Evolutionary conservation across 179 eudicot species (phyloP), one percentile per base, ranked within the genome.

Genomic region (Monotropa hypopitys): DNA sequence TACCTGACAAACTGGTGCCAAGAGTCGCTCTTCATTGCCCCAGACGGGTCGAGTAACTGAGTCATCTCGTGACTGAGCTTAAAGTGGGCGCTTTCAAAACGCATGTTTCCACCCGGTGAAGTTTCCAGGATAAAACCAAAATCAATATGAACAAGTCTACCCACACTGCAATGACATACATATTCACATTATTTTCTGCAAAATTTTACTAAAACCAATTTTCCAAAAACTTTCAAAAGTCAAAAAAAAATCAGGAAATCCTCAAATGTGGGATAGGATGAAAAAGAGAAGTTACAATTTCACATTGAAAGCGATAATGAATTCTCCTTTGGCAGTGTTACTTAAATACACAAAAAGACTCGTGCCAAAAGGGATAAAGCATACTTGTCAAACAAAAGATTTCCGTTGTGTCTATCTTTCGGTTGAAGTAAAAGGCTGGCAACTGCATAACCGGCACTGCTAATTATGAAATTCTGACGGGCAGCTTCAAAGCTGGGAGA

Each of bases 51-150:
- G 47, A 96, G 96, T 72, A 96, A 83, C 82, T 96, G 99, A 67
- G 99, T 96, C 99, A 96, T 96, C 85, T 96, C 99, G 79, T 96
- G 99, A 87, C 99, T 96, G 77, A 96, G 86, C 89, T 96, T 96
- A 79, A 96, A 96, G 80, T 93, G 97, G 67, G 98, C 98, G 73
- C 97, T 96, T 87, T 96, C 99, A 43, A 96, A 96, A 42, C 98
- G 97, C 99, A 96, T 89, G 79, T 93, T 96, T 71, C 90, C 90
- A 80, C 99, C 99, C 67, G 98, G 99, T 56, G 99, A 96, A 43
- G 96, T 96, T 85, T 96, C 99, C 85, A 96, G 83, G 79, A 96
- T 93, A 85, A 96, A 96, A 77, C 99, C 99, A 82, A 96, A 96
- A 86, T 96, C 99, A 75, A 96, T 96, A 81, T 96, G 99, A 74